phyloP scores from a whole-genome alignment of 176 grass and related monocot genomes.

The Aegilops speltoides region DNA sequence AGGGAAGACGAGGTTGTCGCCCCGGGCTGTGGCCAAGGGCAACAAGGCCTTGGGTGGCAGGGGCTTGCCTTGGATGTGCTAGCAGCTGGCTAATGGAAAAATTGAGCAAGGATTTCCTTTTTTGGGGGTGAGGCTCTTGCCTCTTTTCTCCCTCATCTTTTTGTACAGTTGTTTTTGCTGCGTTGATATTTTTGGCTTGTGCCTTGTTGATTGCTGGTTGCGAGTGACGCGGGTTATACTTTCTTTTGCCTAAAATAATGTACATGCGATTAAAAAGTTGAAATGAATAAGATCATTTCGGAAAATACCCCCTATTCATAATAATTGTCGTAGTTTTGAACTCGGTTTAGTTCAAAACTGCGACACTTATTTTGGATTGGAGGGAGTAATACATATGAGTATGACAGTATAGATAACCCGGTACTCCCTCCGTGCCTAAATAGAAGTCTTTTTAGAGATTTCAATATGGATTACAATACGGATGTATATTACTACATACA shows the following conservation, averaged over 20 bases:
- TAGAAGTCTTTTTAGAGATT: too few species aligned
- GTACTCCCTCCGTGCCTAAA: too few species aligned
- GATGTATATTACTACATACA: too few species aligned
- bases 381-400: too few species aligned
- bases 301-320: too few species aligned
- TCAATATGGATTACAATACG: too few species aligned
- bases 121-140: neutral
- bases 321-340: too few species aligned
- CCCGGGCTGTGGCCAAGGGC: neutral
- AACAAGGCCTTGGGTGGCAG: slow-evolving; percentile 48
- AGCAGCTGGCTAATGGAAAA: neutral
- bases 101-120: neutral
- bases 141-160: slow-evolving; percentile 7
- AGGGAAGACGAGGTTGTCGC: slow-evolving; percentile 53
- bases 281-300: neutral
- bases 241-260: neutral
- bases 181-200: neutral
- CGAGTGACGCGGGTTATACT: slow-evolving; percentile 13
- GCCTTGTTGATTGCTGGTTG: neutral
- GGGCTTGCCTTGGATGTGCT: slow-evolving; percentile 79
- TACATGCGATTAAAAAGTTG: slow-evolving; percentile 16
- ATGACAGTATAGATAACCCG: too few species aligned
- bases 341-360: too few species aligned
- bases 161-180: slow-evolving; percentile 31
- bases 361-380: too few species aligned